Evolutionary conservation across 495 filamentous ascomycete genomes (phyloP).

Genomic region (Corynascus novoguineensis): DNA sequence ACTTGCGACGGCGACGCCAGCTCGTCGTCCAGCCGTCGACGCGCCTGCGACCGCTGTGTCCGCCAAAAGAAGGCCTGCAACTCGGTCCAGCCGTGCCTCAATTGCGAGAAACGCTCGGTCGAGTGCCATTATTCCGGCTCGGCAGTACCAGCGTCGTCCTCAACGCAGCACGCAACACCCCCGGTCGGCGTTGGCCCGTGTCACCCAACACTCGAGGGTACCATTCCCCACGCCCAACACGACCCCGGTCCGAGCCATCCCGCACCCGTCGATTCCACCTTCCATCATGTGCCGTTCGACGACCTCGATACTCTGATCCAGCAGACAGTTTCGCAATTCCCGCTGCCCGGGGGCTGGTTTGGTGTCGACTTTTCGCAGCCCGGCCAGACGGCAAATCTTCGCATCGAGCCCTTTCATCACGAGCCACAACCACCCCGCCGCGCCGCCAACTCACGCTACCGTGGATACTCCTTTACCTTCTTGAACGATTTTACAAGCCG

Average conservation of each 20-base stretch:
- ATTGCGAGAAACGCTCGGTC: slow-evolving; percentile 24
- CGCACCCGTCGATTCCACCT: neutral
- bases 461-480: slow-evolving; percentile 24
- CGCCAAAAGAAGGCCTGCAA: slow-evolving; percentile 33
- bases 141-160: neutral
- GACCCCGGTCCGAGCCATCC: neutral
- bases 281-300: slow-evolving; percentile 14
- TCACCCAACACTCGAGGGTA: neutral
- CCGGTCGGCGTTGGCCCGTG: neutral
- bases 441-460: slow-evolving; percentile 12
- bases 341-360: slow-evolving; percentile 20
- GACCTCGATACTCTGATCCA: slow-evolving; percentile 23
- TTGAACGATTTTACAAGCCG: slow-evolving; percentile 30
- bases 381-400: neutral
- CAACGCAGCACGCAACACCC: neutral
- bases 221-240: neutral
- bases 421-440: slow-evolving; percentile 2
- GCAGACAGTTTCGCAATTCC: slow-evolving; percentile 19
- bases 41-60: slow-evolving; percentile 31
- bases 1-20: slow-evolving; percentile 25
- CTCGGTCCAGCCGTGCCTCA: slow-evolving; percentile 27
- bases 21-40: slow-evolving; percentile 20
- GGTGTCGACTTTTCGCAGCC: slow-evolving; percentile 8
- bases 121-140: slow-evolving; percentile 24
- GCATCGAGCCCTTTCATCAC: slow-evolving; percentile 4